Evolutionary conservation across 495 filamentous ascomycete genomes (phyloP).

Genomic region (Aspergillus homomorphus): DNA sequence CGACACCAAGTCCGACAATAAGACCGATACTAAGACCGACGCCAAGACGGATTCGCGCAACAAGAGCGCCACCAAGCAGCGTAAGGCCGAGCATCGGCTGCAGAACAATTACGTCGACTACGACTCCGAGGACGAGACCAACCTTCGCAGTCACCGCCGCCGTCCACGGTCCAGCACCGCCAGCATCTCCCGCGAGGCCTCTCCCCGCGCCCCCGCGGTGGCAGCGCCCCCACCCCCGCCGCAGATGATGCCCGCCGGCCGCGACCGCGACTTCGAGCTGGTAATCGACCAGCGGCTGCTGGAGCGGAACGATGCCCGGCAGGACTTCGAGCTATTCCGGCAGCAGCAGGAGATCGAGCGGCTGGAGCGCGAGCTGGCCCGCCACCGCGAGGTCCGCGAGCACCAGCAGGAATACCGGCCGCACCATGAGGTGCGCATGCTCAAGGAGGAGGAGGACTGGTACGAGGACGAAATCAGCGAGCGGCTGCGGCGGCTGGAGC

Average conservation of each 20-base stretch:
- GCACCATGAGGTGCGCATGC: conserved; percentile 21
- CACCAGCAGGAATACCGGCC: conserved; percentile 16
- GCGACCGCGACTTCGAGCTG: conserved; percentile 36
- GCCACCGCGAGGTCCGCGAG: conserved; percentile 23
- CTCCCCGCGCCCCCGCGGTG: conserved; percentile 12
- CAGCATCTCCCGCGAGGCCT: conserved; percentile 18
- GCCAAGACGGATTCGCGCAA: conserved; percentile 28
- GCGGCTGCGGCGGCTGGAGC: conserved; percentile 31
- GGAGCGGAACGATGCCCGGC: conserved; percentile 35
- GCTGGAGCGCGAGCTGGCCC: conserved; percentile 42
- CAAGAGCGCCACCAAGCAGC: conserved; percentile 19
- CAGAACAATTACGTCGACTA: conserved; percentile 14
- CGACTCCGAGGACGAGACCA: conserved; percentile 35
- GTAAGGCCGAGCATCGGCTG: conserved; percentile 16
- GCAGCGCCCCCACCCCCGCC: conserved; percentile 35
- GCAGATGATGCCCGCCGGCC: conserved; percentile 25
- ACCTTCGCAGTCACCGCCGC: conserved; percentile 19
- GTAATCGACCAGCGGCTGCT: conserved; percentile 37
- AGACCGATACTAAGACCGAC: conserved; percentile 4
- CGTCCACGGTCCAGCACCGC: conserved; percentile 21
- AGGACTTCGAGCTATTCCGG: conserved; percentile 40
- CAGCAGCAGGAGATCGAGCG: conserved; percentile 46
- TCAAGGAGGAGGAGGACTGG: conserved; percentile 35
- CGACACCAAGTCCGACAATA: conserved; percentile 19
- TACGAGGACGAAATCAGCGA: conserved; percentile 41